A percentile compares a stretch with the other conserved stretches of the same genome.
phyloP scores from a whole-genome alignment of 768 basidiomycete genomes.

The Boletales sp. region DNA sequence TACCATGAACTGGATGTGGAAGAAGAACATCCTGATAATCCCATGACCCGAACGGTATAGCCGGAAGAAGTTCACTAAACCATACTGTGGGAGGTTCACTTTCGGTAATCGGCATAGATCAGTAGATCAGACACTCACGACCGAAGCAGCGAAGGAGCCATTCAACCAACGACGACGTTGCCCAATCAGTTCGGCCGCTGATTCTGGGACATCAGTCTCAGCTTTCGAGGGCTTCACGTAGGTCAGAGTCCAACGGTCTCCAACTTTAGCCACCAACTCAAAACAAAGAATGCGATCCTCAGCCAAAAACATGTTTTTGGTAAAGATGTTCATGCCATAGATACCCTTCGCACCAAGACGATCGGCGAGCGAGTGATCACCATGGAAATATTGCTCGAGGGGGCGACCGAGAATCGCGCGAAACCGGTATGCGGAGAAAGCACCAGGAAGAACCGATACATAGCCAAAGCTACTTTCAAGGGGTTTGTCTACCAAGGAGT shows the following conservation, averaged over 20 bases:
- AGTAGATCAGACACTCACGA: slow-evolving; percentile 47
- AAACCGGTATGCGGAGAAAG: slow-evolving; percentile 95
- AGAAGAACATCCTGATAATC: slow-evolving; percentile 91
- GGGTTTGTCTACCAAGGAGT: slow-evolving; percentile 65
- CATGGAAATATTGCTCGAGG: slow-evolving; percentile 82
- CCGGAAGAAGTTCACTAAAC: slow-evolving; percentile 88
- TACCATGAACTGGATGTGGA: slow-evolving; percentile 90
- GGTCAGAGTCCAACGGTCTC: slow-evolving; percentile 82
- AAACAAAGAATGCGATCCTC: slow-evolving; percentile 98
- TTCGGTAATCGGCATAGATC: not conserved
- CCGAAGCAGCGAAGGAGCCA: slow-evolving; percentile 90
- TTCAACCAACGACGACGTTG: slow-evolving; percentile 97
- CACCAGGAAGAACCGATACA: slow-evolving; percentile 92
- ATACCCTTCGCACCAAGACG: slow-evolving; percentile 92
- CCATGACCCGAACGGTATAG: slow-evolving; percentile 87
- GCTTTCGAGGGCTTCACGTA: slow-evolving; percentile 96
- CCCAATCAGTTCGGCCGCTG: slow-evolving; percentile 88
- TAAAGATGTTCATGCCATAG: slow-evolving; percentile 96
- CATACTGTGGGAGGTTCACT: slow-evolving; percentile 53
- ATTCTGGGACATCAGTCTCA: slow-evolving; percentile 94
- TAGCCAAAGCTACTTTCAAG: slow-evolving; percentile 95
- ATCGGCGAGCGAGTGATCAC: slow-evolving; percentile 86
- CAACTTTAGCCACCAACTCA: slow-evolving; percentile 89
- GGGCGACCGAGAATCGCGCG: slow-evolving; percentile 88
- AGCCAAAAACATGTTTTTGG: slow-evolving; percentile 88